A percentile compares a stretch with the other conserved stretches of the same genome.
Conservation (phyloP, 192 early-diverging fungal species). For the Pilaira anomala region DNA sequence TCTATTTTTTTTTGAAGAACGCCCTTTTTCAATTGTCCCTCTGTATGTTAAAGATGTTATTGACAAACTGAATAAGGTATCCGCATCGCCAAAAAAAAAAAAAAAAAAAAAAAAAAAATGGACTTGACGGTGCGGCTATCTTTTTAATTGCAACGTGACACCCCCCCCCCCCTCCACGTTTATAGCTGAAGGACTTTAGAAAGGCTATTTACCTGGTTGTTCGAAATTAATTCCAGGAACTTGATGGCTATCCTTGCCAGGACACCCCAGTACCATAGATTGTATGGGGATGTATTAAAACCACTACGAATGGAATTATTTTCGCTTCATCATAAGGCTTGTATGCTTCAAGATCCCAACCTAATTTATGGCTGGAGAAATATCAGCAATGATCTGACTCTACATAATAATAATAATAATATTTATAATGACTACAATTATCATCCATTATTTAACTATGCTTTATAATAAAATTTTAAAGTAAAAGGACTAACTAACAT, state of each 20-base stretch:
- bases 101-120: too few species aligned
- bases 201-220: conserved; percentile 5
- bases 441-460: not conserved
- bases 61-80: conserved; percentile 13
- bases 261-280: conserved; percentile 9
- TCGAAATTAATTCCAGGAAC: conserved; percentile 12
- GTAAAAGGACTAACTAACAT: conserved; percentile 8
- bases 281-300: conserved; percentile 5
- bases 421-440: not conserved
- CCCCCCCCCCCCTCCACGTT: conserved; percentile 10
- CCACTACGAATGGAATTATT: conserved; percentile 10
- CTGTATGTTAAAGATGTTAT: too few species aligned
- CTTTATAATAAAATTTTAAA: conserved; percentile 13
- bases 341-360: conserved; percentile 8
- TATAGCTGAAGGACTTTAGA: conserved; percentile 9
- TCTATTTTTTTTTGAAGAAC: too few species aligned
- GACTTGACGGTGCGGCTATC: conserved; percentile 6
- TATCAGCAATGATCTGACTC: conserved; percentile 2
- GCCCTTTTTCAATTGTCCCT: too few species aligned
- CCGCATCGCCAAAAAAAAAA: conserved; percentile 5
- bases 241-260: conserved; percentile 12
- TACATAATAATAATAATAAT: not conserved
- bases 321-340: conserved; percentile 7
- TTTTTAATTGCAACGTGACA: conserved; percentile 7
- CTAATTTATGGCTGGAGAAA: conserved; percentile 1